phyloP scores from a whole-genome alignment of 257 asterid species.

The Euphrasia confusa region DNA sequence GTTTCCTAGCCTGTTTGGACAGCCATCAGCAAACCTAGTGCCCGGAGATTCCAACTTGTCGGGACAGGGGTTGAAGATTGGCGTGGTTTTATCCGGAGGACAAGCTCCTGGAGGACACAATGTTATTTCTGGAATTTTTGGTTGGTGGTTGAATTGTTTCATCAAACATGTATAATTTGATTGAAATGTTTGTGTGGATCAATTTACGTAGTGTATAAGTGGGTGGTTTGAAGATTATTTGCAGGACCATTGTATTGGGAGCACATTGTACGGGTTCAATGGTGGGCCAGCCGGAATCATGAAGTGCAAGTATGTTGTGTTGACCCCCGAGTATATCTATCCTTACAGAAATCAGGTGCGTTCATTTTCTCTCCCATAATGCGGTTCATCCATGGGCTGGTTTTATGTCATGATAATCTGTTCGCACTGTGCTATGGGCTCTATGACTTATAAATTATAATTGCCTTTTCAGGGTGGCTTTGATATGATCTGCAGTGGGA shows the following conservation, averaged over 20 bases:
- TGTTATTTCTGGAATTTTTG: slow-evolving; percentile 93
- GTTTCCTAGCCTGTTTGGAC: slow-evolving; percentile 81
- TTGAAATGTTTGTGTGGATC: background rate
- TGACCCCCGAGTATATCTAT: slow-evolving; percentile 80
- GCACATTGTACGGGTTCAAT: slow-evolving; percentile 86
- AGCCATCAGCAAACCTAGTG: slow-evolving; percentile 78
- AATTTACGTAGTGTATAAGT: background rate
- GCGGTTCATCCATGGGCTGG: background rate
- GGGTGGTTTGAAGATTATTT: slow-evolving; percentile 61
- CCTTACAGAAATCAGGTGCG: slow-evolving; percentile 93
- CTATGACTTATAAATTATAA: slow-evolving; percentile 10
- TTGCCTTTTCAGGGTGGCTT: slow-evolving; percentile 77
- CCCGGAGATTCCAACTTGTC: slow-evolving; percentile 43
- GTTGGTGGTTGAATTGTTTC: slow-evolving; percentile 33
- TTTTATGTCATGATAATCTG: background rate
- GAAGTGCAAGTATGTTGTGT: slow-evolving; percentile 73
- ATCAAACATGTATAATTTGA: background rate
- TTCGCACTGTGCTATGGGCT: slow-evolving; percentile 1
- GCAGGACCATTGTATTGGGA: slow-evolving; percentile 86
- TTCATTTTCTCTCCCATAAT: background rate
- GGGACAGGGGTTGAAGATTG: slow-evolving; percentile 58
- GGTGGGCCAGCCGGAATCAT: slow-evolving; percentile 99
- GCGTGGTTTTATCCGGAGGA: slow-evolving; percentile 95
- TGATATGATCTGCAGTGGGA: slow-evolving; percentile 95
- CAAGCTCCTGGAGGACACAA: slow-evolving; percentile 99